Conservation (phyloP, 768 basidiomycete species). For the Daedaleopsis nitida region DNA sequence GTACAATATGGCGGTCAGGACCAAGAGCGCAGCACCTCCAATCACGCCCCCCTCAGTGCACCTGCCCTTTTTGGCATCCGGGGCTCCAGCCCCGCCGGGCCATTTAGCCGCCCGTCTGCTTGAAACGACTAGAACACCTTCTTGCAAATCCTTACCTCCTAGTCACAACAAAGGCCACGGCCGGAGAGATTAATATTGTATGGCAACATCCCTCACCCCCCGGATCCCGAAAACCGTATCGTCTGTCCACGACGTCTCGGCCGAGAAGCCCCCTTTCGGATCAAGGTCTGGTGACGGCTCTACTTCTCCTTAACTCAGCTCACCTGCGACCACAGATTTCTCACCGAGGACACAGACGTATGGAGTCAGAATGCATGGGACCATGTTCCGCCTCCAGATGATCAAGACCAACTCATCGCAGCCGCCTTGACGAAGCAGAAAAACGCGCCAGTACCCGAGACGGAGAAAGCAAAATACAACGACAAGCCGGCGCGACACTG, state of each 20-base stretch:
- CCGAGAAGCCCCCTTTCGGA: conserved; percentile 67
- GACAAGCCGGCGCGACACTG: conserved; percentile 74
- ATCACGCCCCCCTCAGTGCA: neutral
- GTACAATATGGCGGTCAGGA: conserved; percentile 2
- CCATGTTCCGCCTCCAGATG: conserved; percentile 81
- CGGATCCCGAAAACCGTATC: conserved; percentile 41
- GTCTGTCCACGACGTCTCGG: conserved; percentile 62
- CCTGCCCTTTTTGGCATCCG: conserved; percentile 1
- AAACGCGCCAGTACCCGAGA: conserved; percentile 67
- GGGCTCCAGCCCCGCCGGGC: neutral
- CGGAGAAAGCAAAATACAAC: conserved; percentile 73
- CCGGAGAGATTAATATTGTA: no score
- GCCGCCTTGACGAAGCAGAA: conserved; percentile 73
- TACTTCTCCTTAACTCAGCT: conserved; percentile 1
- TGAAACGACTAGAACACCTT: no score
- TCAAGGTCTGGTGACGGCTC: conserved; percentile 52
- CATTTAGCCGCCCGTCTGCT: neutral
- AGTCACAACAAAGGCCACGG: no score
- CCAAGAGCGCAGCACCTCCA: conserved; percentile 2
- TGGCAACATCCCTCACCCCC: neutral
- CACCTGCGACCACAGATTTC: conserved; percentile 48
- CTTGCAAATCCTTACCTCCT: no score
- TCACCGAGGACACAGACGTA: conserved; percentile 69
- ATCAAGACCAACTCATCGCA: conserved; percentile 75
- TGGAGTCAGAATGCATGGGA: conserved; percentile 94